Base-by-base conservation (phyloP, 257 asterid genomes). In the Catharanthus roseus region DNA sequence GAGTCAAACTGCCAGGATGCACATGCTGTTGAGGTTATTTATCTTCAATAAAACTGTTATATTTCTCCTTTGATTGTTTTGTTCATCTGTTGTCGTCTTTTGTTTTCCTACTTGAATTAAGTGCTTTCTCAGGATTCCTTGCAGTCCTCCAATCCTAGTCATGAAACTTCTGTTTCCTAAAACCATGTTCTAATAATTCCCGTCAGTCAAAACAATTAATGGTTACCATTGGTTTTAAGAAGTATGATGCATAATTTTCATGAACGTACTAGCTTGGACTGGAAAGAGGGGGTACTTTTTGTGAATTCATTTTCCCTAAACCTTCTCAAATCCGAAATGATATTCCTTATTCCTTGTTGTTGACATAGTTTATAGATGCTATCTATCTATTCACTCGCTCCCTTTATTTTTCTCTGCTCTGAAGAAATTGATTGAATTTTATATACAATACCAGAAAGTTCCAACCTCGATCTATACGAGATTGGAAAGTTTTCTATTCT, bases 1-100 rank as follows among this genome's bases (percentile, higher is more conserved):
- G 80, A 81, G 56, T 89, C 88, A 53, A 85, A 79, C 75, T 76
- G 83, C 78, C 86, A 79, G 78, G 83, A 76, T 80, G 78, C 78
- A 23, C 77, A 74, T 74, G 67, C 73, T 45, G 75, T 81, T 47
- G 95, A 84, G 93, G 97, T 88, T 21, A 6, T 34, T n/a, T 69
- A 26, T 54, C 62, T 53, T 53, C 65, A 60, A 60, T 31, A 60
- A 31, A 60, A 61, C 63, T 61, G 28, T 45, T 34, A 62, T 34
- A 31, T 9, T 24, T 19, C 47, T 36, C 47, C 28, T 18, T n/a
- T 51, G 24, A 10, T 28, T 2, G 12, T 34, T 33, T n/a, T 31
- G 29, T 18, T 67, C 24, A 5, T 23, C 11, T 12, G 7, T 67
- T 23, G 58, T 21, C 16, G 15, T 67, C 71, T 39, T 31, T 33